Conservation (phyloP, 768 basidiomycete species). For the Lactarius hengduanensis region DNA sequence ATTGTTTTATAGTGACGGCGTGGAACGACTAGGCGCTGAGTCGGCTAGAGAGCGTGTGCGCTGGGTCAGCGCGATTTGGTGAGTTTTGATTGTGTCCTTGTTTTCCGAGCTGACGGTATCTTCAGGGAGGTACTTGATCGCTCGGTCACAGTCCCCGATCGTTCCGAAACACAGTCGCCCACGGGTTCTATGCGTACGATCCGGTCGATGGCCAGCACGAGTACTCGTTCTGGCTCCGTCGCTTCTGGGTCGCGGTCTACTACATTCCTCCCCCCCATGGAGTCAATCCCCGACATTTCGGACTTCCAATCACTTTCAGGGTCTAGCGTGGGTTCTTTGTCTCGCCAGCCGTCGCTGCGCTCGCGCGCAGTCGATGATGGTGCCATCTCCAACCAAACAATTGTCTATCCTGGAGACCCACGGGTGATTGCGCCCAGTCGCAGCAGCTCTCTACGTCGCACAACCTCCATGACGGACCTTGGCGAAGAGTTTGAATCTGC, state of each 20-base stretch:
- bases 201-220: constrained; percentile 48
- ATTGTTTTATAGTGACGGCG: constrained; percentile 84
- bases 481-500: constrained; percentile 55
- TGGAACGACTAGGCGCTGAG: constrained; percentile 86
- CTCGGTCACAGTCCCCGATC: constrained; percentile 50
- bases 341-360: constrained; percentile 50
- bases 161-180: constrained; percentile 50
- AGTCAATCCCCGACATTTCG: constrained; percentile 66
- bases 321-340: constrained; percentile 42
- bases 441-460: constrained; percentile 56
- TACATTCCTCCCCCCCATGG: constrained; percentile 74
- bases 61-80: constrained; percentile 94
- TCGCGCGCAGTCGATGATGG: constrained; percentile 72
- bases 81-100: constrained; percentile 30
- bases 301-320: constrained; percentile 54
- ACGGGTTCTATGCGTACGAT: constrained; percentile 69
- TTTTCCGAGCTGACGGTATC: background rate
- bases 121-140: constrained; percentile 77
- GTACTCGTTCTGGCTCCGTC: constrained; percentile 48
- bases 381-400: constrained; percentile 61
- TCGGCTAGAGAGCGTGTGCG: constrained; percentile 81
- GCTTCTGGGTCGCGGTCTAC: constrained; percentile 72
- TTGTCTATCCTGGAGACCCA: constrained; percentile 69
- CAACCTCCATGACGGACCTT: constrained; percentile 78
- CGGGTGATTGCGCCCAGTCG: constrained; percentile 70